These are phyloP conservation scores for Populus hybrid DNA, from an alignment of 441 rosid species.

Conservation along the genomic window DNA sequence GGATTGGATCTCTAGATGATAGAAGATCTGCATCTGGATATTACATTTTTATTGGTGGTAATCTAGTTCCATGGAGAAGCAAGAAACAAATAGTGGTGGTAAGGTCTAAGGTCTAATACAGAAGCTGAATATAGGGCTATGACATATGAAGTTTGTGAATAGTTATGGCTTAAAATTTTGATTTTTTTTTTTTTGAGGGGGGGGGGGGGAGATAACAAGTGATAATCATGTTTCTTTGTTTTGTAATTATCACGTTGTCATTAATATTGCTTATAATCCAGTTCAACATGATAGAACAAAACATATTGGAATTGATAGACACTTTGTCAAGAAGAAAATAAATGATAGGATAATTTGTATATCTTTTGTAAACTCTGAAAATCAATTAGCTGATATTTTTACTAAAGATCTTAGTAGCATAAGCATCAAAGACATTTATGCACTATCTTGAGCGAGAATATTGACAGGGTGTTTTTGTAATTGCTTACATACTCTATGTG, in stretches of 20 bases:
- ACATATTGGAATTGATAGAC: background rate
- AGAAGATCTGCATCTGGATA: background rate
- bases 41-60: too few species aligned
- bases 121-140: background rate
- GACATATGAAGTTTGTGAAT: background rate
- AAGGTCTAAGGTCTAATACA: background rate
- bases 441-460: too few species aligned
- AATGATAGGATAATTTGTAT: too few species aligned
- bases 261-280: background rate
- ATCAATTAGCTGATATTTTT: too few species aligned
- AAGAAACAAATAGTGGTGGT: background rate
- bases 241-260: background rate
- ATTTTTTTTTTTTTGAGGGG: too few species aligned
- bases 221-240: background rate
- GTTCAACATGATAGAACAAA: too few species aligned
- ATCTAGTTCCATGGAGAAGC: too few species aligned
- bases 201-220: background rate
- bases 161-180: background rate
- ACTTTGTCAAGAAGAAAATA: background rate
- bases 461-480: too few species aligned
- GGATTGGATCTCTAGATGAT: background rate
- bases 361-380: too few species aligned
- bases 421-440: too few species aligned
- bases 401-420: too few species aligned
- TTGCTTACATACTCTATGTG: too few species aligned